phyloP scores from a whole-genome alignment of 192 early-diverging fungal species.

The Podila epigama region DNA sequence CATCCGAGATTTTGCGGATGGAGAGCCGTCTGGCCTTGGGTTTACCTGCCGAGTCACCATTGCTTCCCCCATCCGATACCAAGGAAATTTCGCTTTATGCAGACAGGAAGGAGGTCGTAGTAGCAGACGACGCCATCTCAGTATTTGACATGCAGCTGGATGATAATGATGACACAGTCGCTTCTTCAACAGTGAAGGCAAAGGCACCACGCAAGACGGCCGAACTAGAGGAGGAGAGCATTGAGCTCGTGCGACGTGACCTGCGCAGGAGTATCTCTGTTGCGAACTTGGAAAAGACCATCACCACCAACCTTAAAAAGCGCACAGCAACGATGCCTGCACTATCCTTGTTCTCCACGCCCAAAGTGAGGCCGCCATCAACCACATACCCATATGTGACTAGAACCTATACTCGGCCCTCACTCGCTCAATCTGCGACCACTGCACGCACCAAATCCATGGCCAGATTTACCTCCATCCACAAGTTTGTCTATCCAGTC shows the following conservation, averaged over 20 bases:
- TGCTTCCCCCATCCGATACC: neutral
- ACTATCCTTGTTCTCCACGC: too few relatives aligned
- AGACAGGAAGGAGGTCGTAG: slow-evolving; percentile 30
- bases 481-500: slow-evolving; percentile 26
- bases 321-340: neutral
- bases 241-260: slow-evolving; percentile 26
- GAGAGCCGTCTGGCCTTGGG: slow-evolving; percentile 31
- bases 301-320: neutral
- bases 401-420: neutral
- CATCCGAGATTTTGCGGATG: slow-evolving; percentile 21
- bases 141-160: slow-evolving; percentile 29
- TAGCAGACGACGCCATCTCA: slow-evolving; percentile 41
- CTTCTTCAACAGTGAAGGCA: neutral
- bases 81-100: slow-evolving; percentile 42
- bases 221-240: slow-evolving; percentile 15
- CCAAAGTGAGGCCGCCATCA: too few relatives aligned
- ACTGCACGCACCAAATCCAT: slow-evolving; percentile 8
- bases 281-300: slow-evolving; percentile 9
- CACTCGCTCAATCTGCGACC: neutral
- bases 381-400: too few relatives aligned
- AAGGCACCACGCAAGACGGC: neutral
- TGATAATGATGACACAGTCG: neutral
- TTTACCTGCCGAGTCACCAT: slow-evolving; percentile 32
- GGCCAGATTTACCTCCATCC: slow-evolving; percentile 13
- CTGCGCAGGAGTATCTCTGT: slow-evolving; percentile 33